A percentile compares a stretch with the other conserved stretches of the same genome.
These are phyloP conservation scores for Microbotryum saponariae DNA, from an alignment of 1,284 basidiomycete species.

Conservation along the genomic window DNA sequence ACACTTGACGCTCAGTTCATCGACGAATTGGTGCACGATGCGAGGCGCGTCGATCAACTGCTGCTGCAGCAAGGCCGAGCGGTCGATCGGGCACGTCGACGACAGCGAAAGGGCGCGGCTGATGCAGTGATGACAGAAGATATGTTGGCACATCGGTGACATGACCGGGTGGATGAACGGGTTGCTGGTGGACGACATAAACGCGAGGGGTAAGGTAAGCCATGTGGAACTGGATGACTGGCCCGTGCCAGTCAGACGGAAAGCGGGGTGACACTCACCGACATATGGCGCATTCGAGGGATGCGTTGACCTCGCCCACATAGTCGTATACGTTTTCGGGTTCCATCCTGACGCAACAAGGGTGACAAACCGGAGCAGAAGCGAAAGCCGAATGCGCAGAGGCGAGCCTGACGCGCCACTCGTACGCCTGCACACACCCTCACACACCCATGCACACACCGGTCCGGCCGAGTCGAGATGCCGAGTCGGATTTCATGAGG, in stretches of 20 bases:
- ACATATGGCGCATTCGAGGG: slow-evolving; percentile 26
- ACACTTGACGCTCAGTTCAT: slow-evolving; percentile 23
- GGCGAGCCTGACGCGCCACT: no score
- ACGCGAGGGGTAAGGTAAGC: background rate
- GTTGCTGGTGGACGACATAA: background rate
- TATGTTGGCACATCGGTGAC: slow-evolving; percentile 15
- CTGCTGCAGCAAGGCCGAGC: slow-evolving; percentile 7
- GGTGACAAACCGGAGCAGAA: no score
- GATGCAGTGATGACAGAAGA: slow-evolving; percentile 23
- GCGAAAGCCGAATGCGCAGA: no score
- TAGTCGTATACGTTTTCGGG: slow-evolving; percentile 3
- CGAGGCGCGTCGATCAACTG: slow-evolving; percentile 13
- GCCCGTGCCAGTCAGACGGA: background rate
- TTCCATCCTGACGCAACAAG: no score
- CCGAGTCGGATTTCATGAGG: no score
- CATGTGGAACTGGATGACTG: background rate
- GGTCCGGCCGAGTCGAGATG: no score
- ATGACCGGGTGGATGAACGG: slow-evolving; percentile 14
- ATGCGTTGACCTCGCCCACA: background rate
- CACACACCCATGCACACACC: no score
- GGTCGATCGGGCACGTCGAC: slow-evolving; percentile 27
- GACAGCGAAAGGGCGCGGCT: slow-evolving; percentile 17
- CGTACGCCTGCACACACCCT: no score
- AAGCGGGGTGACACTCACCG: background rate
- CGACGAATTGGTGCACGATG: slow-evolving; percentile 25